phyloP scores from a whole-genome alignment of 306 rosid species.

The Trichosanthes truncata region DNA sequence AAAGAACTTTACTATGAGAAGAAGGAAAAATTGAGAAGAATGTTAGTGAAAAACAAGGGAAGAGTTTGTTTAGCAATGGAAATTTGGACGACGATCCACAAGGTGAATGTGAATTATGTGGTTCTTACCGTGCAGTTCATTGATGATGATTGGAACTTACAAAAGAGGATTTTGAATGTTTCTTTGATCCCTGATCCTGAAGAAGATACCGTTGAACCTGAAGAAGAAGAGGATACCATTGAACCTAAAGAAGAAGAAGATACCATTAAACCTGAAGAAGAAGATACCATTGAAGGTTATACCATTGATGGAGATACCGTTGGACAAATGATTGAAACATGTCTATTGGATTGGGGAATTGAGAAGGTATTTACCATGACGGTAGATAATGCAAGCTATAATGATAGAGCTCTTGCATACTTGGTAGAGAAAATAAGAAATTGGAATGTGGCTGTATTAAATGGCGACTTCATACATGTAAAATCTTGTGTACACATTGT shows the following conservation, averaged over 20 bases:
- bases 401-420: not conserved
- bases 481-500: not conserved
- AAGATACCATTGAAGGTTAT: not conserved
- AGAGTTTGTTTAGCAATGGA: not conserved
- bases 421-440: not conserved
- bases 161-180: no score
- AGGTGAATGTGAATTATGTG: not conserved
- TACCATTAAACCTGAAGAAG: not conserved
- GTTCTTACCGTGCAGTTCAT: not conserved
- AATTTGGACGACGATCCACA: not conserved
- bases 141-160: not conserved
- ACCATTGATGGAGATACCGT: not conserved
- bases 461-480: not conserved
- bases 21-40: not conserved
- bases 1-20: not conserved
- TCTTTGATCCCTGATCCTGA: not conserved
- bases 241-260: not conserved
- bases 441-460: not conserved
- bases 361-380: not conserved
- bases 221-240: not conserved
- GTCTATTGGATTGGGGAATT: not conserved
- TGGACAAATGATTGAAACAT: not conserved
- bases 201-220: not conserved
- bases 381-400: not conserved
- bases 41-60: not conserved